These are phyloP conservation scores for Blastobotrys illinoisensis DNA, from an alignment of 1,139 yeast genomes.

Conservation along the genomic window DNA sequence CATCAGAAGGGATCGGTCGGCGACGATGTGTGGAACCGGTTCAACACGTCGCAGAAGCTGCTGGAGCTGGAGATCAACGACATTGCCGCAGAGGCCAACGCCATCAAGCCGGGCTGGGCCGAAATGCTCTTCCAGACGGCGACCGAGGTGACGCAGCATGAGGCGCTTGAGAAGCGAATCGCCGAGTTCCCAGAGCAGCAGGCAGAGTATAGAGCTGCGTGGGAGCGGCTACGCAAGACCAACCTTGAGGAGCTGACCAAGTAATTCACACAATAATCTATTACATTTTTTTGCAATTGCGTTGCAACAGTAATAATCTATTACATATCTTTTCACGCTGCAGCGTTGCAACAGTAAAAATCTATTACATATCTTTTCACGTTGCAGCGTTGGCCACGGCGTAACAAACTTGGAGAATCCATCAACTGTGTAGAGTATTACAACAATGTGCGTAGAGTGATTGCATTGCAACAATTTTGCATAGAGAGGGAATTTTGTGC, in stretches of 20 bases:
- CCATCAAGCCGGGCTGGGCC: constrained; percentile 73
- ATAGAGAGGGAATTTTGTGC: too few relatives aligned
- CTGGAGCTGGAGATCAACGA: constrained; percentile 78
- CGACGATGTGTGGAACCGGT: constrained; percentile 79
- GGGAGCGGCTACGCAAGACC: constrained; percentile 17
- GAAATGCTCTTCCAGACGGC: constrained; percentile 70
- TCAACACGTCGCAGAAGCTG: constrained; percentile 67
- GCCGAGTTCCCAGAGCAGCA: constrained; percentile 46
- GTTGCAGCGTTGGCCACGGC: too few relatives aligned
- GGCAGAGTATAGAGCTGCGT: constrained; percentile 23
- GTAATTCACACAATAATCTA: too few relatives aligned
- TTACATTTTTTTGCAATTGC: too few relatives aligned
- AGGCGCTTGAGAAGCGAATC: constrained; percentile 79
- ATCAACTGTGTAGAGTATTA: too few relatives aligned
- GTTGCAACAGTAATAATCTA: too few relatives aligned
- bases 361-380: too few relatives aligned
- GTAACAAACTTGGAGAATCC: too few relatives aligned
- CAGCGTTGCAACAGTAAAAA: too few relatives aligned
- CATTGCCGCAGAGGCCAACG: constrained; percentile 71
- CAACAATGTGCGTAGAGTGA: too few relatives aligned
- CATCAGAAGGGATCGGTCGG: constrained; percentile 90
- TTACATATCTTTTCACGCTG: too few relatives aligned
- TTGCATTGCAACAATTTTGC: too few relatives aligned
- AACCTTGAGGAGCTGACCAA: constrained; percentile 16
- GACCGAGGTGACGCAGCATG: constrained; percentile 87